Evolutionary conservation across 1,284 basidiomycete species (phyloP).

Genomic region (Apiotrichum gamsii): DNA sequence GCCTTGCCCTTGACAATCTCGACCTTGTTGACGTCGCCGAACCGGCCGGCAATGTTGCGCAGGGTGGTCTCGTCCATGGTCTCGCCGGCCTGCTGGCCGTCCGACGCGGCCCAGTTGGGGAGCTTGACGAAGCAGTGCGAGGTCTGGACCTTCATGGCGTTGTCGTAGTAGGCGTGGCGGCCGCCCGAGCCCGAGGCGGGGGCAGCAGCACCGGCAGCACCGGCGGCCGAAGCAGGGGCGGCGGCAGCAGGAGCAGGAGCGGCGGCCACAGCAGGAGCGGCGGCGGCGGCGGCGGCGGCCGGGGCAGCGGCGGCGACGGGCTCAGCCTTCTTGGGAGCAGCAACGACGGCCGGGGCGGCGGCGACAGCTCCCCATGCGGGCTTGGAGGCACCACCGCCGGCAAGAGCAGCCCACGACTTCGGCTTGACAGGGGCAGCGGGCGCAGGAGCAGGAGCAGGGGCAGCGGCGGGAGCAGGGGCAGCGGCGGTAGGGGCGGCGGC

Average conservation of each 20-base stretch:
- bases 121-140: constrained; percentile 79
- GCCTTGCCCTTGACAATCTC: constrained; percentile 83
- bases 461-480: constrained; percentile 42
- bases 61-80: constrained; percentile 61
- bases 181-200: not conserved
- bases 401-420: constrained; percentile 86
- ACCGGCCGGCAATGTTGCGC: constrained; percentile 59
- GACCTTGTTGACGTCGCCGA: constrained; percentile 79
- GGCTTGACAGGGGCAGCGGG: constrained; percentile 54
- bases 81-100: constrained; percentile 64
- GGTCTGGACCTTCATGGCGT: constrained; percentile 60
- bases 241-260: constrained; percentile 12
- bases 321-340: constrained; percentile 23
- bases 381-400: constrained; percentile 73
- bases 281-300: constrained; percentile 16
- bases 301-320: constrained; percentile 14
- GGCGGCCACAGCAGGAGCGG: constrained; percentile 17
- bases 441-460: constrained; percentile 40
- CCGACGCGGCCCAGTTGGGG: constrained; percentile 45
- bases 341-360: constrained; percentile 42
- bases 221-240: constrained; percentile 21
- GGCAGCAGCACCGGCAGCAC: constrained; percentile 19
- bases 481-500: constrained; percentile 20
- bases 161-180: constrained; percentile 53
- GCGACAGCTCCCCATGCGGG: constrained; percentile 54